Evolutionary conservation across 164 flowering plant genomes (phyloP).

Genomic region (Annona squamosa): DNA sequence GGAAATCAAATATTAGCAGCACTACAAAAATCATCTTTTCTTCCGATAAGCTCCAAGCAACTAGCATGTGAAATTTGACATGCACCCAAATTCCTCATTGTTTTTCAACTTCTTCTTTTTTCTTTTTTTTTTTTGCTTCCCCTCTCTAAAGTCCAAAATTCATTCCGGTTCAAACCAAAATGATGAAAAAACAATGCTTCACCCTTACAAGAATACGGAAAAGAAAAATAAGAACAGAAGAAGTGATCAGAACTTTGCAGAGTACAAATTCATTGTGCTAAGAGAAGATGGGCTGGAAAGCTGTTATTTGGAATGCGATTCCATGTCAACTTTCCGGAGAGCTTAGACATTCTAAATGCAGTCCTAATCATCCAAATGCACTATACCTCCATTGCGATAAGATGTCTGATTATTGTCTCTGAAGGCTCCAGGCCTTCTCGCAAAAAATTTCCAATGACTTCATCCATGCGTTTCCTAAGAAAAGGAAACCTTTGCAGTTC

Average conservation of each 20-base stretch:
- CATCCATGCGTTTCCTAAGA: slow-evolving; percentile 86
- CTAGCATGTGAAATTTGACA: no score
- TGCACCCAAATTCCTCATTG: no score
- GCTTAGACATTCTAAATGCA: neutral
- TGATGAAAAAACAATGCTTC: neutral
- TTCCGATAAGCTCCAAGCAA: no score
- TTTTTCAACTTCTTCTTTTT: no score
- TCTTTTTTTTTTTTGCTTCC: no score
- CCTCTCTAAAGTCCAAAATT: no score
- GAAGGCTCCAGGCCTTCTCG: slow-evolving; percentile 83
- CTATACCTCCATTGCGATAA: slow-evolving; percentile 96
- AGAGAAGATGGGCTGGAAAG: neutral
- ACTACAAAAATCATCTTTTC: no score
- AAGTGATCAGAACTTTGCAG: neutral
- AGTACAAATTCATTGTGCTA: neutral
- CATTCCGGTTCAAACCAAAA: neutral
- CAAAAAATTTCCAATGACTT: slow-evolving; percentile 73
- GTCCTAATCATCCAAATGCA: neutral
- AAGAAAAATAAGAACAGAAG: neutral
- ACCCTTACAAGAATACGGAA: no score
- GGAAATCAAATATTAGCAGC: no score
- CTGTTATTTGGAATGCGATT: neutral
- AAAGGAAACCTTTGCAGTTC: slow-evolving; percentile 84
- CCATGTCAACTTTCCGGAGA: neutral
- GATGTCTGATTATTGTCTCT: slow-evolving; percentile 86